phyloP scores from a whole-genome alignment of 2,329 filamentous ascomycete species.

The Aspergillus brasiliensis region DNA sequence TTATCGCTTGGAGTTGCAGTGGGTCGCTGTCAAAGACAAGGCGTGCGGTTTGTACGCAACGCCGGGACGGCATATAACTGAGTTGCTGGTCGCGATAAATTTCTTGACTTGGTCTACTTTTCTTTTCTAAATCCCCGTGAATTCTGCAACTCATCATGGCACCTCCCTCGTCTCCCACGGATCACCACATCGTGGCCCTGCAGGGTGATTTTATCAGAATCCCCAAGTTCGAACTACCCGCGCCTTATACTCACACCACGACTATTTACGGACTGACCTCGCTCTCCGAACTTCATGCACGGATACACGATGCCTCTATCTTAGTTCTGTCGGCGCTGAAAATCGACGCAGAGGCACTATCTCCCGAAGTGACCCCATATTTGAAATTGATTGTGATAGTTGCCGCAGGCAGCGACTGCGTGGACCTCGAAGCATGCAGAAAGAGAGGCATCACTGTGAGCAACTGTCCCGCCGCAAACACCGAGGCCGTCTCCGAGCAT shows the following conservation, averaged over 20 bases:
- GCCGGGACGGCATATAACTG: background rate
- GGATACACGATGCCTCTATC: slow-evolving; percentile 51
- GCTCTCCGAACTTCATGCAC: slow-evolving; percentile 40
- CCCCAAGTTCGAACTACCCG: slow-evolving; percentile 46
- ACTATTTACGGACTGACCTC: slow-evolving; percentile 38
- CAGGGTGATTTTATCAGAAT: slow-evolving; percentile 48
- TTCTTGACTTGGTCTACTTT: background rate
- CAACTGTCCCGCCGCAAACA: slow-evolving; percentile 52
- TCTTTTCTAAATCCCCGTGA: background rate
- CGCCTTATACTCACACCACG: slow-evolving; percentile 40
- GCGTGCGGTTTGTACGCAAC: background rate
- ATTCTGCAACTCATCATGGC: slow-evolving; percentile 7
- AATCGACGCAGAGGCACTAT: slow-evolving; percentile 39
- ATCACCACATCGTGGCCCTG: slow-evolving; percentile 51
- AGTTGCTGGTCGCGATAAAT: background rate
- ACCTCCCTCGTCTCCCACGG: slow-evolving; percentile 28
- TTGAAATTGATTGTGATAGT: slow-evolving; percentile 49
- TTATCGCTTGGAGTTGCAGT: background rate
- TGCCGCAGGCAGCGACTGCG: slow-evolving; percentile 51
- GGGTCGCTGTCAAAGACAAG: slow-evolving; percentile 8
- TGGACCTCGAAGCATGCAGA: slow-evolving; percentile 49
- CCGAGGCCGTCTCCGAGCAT: slow-evolving; percentile 53
- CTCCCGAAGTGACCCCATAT: slow-evolving; percentile 46
- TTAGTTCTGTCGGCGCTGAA: slow-evolving; percentile 43
- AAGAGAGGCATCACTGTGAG: slow-evolving; percentile 49